Evolutionary conservation across 2,329 filamentous ascomycete genomes (phyloP), one percentile per base, ranked within the genome.

Genomic region (Hymenoscyphus infarciens): DNA sequence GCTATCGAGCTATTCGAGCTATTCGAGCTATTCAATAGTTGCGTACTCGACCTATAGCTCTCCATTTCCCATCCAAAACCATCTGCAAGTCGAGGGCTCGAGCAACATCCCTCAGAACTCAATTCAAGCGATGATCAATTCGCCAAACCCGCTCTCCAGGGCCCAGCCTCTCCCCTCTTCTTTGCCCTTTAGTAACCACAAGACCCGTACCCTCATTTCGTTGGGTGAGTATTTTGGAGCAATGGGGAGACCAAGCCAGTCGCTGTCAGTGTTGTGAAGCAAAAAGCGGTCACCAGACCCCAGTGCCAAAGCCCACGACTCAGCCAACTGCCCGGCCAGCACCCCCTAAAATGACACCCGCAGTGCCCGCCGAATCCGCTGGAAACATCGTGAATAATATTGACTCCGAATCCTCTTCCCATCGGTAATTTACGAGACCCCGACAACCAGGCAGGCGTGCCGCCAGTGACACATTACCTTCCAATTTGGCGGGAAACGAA

Each of bases 331-430:
- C 29, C 22, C n/a, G n/a, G n/a, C 19, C n/a, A 22, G 3, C n/a
- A 22, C 3, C n/a, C 25, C 19, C n/a, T 3, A 45, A 10, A 22
- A 45, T 52, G 45, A 35, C 49, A 11, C 29, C 35, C 45, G 19
- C 38, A 33, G n/a, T 3, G 31, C 59, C 62, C 65, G 61, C 57
- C 59, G 66, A 64, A 66, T 27, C 61, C 64, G 60, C 54, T 65
- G 56, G 66, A 68, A 68, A 38, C 35, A 61, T 61, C 42, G 29
- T 38, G 33, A 59, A 61, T 59, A 19, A 22, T 52, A 22, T 52
- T 52, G 19, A 52, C 45, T 13, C 45, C 22, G 39, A 45, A 45
- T 25, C 45, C 22, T 52, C 19, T 27, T n/a, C 56, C 27, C 57
- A 54, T 35, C 45, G 27, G 56, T 57, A 33, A 52, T 52, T 42